Base-by-base conservation (phyloP, 2,329 filamentous ascomycete genomes). In the Trichoderma hamatum region DNA sequence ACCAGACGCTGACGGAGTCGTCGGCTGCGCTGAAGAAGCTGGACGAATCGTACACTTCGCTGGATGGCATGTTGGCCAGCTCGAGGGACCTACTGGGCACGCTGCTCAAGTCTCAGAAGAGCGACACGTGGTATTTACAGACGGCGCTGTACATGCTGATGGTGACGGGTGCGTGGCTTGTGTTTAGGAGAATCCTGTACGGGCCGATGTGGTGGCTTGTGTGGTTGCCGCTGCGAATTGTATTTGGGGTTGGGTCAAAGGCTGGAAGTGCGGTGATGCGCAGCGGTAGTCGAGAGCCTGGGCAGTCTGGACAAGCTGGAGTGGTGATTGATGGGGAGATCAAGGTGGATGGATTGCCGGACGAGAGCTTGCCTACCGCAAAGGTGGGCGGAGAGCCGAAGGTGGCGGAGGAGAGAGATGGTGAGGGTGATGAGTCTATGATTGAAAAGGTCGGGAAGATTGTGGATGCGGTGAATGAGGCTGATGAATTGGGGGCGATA, bases 91-190 rank as follows among this genome's bases (percentile, higher is more conserved):
- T 99, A 21, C 87, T 97, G 9, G 88, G 89, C 7, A 93, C 92
- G 21, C 83, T 99, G 56, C 82, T 98, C 58, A 88, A 89, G 71
- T 96, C 92, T 72, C 93, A 96, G 77, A 99, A 99, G 84, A 96
- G 91, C 72, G 96, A 99, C 78, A 97, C 94, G 2, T 99, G 96
- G 96, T 99, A 99, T 78, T 86, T 99, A 39, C 92, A 96, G 80
- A 96, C 92, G 46, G 89, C 94, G 2, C 89, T 98, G 73, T 96
- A 94, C 77, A 85, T 97, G 74, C 86, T 98, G 19, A 76, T 91
- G 26, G 87, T 82, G 6, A 97, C 94, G 1, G 89, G 94, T 52
- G 84, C 83, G 34, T 99, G 96, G 96, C 85, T 99, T 9, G 77
- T 97, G 7, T 97, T 96, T 76, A 85, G 96, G 32, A 84, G 96